phyloP scores from a whole-genome alignment of 2,329 filamentous ascomycete genomes.

The Xylaria sp. region DNA sequence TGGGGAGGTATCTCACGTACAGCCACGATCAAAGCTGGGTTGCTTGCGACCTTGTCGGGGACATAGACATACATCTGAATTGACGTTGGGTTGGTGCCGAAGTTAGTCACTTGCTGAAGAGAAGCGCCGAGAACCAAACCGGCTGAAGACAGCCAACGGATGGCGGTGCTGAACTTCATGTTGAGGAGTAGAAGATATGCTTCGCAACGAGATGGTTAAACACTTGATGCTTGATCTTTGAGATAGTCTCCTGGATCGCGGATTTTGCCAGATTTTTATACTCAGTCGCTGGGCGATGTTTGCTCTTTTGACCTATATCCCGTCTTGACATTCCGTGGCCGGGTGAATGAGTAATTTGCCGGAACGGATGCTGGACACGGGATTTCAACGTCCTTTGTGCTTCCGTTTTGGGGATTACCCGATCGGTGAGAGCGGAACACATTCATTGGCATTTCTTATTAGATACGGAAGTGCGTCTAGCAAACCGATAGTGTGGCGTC shows the following conservation, averaged over 20 bases:
- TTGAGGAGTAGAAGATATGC: neutral
- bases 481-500: too few species aligned
- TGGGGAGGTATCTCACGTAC: conserved; percentile 5
- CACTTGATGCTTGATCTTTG: neutral
- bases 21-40: conserved; percentile 35
- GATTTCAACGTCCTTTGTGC: neutral
- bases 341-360: neutral
- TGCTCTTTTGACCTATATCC: too few species aligned
- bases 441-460: too few species aligned
- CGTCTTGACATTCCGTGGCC: too few species aligned
- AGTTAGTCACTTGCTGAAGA: conserved; percentile 45
- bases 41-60: conserved; percentile 44
- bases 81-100: conserved; percentile 50
- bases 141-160: conserved; percentile 6
- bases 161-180: conserved; percentile 13
- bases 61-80: conserved; percentile 54
- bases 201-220: neutral
- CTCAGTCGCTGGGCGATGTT: too few species aligned
- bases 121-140: conserved; percentile 16
- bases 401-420: neutral
- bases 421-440: too few species aligned
- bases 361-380: neutral
- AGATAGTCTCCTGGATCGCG: neutral
- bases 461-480: too few species aligned
- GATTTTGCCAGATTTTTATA: neutral